Evolutionary conservation across 768 basidiomycete genomes (phyloP).

Genomic region (Scleroderma bovista): DNA sequence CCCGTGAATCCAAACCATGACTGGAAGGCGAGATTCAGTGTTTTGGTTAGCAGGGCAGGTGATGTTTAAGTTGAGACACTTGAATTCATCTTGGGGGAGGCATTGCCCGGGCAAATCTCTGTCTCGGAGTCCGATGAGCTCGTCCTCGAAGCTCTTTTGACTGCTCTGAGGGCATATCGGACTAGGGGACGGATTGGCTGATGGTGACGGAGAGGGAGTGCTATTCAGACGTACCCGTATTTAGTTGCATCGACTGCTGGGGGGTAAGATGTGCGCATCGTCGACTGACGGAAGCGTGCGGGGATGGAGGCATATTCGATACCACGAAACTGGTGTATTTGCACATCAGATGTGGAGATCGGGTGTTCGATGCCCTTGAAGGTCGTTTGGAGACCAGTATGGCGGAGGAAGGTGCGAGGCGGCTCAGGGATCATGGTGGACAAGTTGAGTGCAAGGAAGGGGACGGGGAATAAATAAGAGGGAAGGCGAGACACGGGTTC

Average conservation of each 20-base stretch:
- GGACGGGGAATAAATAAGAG: not conserved
- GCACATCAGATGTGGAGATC: conserved; percentile 47
- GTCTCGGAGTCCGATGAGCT: conserved; percentile 53
- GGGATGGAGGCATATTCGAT: conserved; percentile 74
- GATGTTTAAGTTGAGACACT: conserved; percentile 76
- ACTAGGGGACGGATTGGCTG: conserved; percentile 30
- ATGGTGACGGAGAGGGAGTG: not conserved
- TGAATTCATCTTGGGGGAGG: conserved; percentile 66
- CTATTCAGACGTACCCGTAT: conserved; percentile 49
- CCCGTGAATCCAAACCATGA: conserved; percentile 89
- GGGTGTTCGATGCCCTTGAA: conserved; percentile 63
- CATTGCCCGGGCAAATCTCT: conserved; percentile 48
- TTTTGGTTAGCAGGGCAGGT: conserved; percentile 61
- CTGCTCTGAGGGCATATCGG: conserved; percentile 71
- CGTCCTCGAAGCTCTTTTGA: conserved; percentile 48
- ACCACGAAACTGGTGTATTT: conserved; percentile 68
- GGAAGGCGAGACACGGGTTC: conserved; percentile 5
- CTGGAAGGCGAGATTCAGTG: conserved; percentile 52
- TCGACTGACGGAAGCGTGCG: conserved; percentile 72
- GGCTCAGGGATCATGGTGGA: conserved; percentile 25
- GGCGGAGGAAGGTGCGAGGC: conserved; percentile 36
- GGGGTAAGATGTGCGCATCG: conserved; percentile 52
- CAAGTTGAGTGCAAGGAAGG: not conserved
- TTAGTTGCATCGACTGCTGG: conserved; percentile 55
- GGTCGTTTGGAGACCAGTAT: conserved; percentile 52